Conservation (phyloP, 768 basidiomycete genomes). For the Lentinula boryana region DNA sequence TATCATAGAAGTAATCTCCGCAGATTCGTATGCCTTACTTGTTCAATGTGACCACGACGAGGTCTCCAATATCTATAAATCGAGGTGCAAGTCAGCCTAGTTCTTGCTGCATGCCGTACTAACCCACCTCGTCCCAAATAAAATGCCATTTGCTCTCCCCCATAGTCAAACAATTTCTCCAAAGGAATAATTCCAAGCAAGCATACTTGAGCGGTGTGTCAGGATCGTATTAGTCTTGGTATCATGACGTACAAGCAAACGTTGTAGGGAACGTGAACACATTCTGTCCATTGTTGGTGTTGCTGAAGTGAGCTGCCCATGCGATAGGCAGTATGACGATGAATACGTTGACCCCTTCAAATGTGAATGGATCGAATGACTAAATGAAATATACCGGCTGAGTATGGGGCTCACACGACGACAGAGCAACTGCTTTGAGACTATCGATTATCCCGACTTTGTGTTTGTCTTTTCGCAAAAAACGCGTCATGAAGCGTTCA, state of each 20-base stretch:
- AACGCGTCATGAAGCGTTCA: conserved; percentile 33
- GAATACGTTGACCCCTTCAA: conserved; percentile 52
- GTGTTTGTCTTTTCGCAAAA: conserved; percentile 39
- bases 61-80: conserved; percentile 51
- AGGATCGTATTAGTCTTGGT: too few species aligned
- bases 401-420: conserved; percentile 36
- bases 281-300: conserved; percentile 4
- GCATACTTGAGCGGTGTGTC: conserved; percentile 36
- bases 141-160: conserved; percentile 38
- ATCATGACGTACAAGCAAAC: conserved; percentile 32
- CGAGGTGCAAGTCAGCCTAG: conserved; percentile 18
- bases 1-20: neutral
- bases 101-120: neutral
- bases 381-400: neutral
- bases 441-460: conserved; percentile 38
- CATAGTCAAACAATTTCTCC: conserved; percentile 62
- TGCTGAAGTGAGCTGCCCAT: conserved; percentile 50
- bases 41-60: conserved; percentile 59
- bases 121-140: conserved; percentile 42
- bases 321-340: conserved; percentile 53
- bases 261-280: conserved; percentile 29
- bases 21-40: conserved; percentile 36
- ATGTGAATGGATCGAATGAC: neutral
- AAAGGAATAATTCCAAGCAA: conserved; percentile 64
- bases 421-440: conserved; percentile 37